Evolutionary conservation across 306 rosid genomes (phyloP).

Genomic region (Malus fusca): DNA sequence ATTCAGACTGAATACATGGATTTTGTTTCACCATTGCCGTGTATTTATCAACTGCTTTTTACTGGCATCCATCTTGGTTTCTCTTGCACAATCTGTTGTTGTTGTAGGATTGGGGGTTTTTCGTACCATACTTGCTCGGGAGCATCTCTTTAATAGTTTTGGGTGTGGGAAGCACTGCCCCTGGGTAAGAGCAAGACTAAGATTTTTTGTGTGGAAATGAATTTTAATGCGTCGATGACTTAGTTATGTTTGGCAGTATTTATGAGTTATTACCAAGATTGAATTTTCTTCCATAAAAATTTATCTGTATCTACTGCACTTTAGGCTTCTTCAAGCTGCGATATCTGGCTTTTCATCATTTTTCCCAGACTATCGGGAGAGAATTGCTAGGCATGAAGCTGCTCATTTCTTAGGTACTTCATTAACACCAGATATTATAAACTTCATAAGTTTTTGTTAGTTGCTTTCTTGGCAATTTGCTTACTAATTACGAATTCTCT

Average conservation of each 20-base stretch:
- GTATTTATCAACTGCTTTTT: background rate
- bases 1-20: too few species aligned
- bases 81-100: background rate
- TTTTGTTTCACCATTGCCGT: background rate
- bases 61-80: slow-evolving; percentile 16
- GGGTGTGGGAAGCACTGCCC: slow-evolving; percentile 89
- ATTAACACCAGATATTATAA: background rate
- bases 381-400: slow-evolving; percentile 91
- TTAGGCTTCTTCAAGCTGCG: slow-evolving; percentile 95
- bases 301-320: slow-evolving; percentile 18
- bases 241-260: background rate
- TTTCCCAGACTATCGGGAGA: slow-evolving; percentile 89
- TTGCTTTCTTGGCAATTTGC: slow-evolving; percentile 30
- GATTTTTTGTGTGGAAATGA: background rate
- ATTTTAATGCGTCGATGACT: background rate
- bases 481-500: background rate
- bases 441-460: slow-evolving; percentile 11
- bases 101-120: slow-evolving; percentile 92
- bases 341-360: slow-evolving; percentile 76
- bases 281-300: slow-evolving; percentile 15
- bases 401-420: slow-evolving; percentile 78
- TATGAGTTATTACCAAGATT: background rate
- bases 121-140: slow-evolving; percentile 82
- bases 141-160: slow-evolving; percentile 81
- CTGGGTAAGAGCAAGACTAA: slow-evolving; percentile 51